phyloP scores from a whole-genome alignment of 805 yeast species.

The Babjeviella inositovora region DNA sequence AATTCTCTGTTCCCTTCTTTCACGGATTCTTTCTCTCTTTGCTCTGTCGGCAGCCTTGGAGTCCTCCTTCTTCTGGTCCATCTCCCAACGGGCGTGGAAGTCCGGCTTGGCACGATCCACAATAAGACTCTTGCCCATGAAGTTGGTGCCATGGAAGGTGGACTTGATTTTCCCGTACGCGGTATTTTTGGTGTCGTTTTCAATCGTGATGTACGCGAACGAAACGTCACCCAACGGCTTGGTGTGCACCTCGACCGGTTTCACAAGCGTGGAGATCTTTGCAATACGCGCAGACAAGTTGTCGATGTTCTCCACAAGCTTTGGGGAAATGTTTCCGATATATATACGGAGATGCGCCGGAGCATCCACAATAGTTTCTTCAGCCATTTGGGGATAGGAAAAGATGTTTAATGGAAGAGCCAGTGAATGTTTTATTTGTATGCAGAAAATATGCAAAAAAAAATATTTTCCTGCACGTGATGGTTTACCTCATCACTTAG shows the following conservation, averaged over 20 bases:
- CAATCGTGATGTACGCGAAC: conserved; percentile 57
- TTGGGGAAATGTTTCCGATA: conserved; percentile 51
- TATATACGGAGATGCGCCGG: too few relatives aligned
- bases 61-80: conserved; percentile 25
- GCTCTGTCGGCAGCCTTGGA: conserved; percentile 9
- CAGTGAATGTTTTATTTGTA: too few relatives aligned
- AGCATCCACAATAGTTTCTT: too few relatives aligned
- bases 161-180: conserved; percentile 31
- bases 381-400: too few relatives aligned
- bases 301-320: conserved; percentile 22
- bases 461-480: too few relatives aligned
- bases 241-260: conserved; percentile 30
- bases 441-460: too few relatives aligned
- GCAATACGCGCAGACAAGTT: conserved; percentile 39
- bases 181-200: conserved; percentile 25
- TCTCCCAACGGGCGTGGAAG: conserved; percentile 25
- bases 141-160: conserved; percentile 55
- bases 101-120: conserved; percentile 48
- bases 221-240: conserved; percentile 36
- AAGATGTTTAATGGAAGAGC: too few relatives aligned
- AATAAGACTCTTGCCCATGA: conserved; percentile 54
- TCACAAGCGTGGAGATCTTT: conserved; percentile 40
- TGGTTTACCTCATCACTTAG: too few relatives aligned
- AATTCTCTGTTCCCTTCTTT: conserved; percentile 20
- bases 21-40: conserved; percentile 14